These are phyloP conservation scores for Hypoxylon sp. DNA, from an alignment of 2,329 filamentous ascomycete genomes.

Conservation along the genomic window DNA sequence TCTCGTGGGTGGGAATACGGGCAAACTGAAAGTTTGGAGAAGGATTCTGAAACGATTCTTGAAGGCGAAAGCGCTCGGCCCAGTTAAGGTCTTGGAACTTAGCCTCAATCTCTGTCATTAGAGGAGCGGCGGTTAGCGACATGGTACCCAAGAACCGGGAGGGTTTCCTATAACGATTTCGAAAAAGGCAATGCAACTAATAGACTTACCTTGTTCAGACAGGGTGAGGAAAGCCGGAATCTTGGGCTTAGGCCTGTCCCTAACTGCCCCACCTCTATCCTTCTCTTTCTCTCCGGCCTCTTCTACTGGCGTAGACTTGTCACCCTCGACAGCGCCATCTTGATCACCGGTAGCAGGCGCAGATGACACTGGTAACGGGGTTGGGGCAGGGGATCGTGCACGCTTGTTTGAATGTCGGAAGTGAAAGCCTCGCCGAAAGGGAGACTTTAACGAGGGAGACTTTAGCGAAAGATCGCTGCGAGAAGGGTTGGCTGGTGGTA, in stretches of 20 bases:
- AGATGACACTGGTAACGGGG: slow-evolving; percentile 45
- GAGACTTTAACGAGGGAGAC: slow-evolving; percentile 56
- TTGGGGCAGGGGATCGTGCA: slow-evolving; percentile 59
- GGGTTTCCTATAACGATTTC: no score
- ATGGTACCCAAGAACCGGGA: background rate
- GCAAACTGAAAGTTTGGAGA: slow-evolving; percentile 60
- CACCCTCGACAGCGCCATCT: slow-evolving; percentile 54
- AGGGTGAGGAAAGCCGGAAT: slow-evolving; percentile 69
- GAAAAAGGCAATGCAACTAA: background rate
- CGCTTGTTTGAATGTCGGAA: slow-evolving; percentile 64
- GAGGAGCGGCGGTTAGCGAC: slow-evolving; percentile 27
- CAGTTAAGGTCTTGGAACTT: slow-evolving; percentile 69
- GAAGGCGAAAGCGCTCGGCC: slow-evolving; percentile 66
- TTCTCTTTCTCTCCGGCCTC: slow-evolving; percentile 51
- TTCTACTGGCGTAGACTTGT: slow-evolving; percentile 36
- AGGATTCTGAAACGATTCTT: slow-evolving; percentile 58
- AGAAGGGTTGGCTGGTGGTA: slow-evolving; percentile 50
- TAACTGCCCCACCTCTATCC: slow-evolving; percentile 46
- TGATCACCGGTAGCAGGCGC: slow-evolving; percentile 55
- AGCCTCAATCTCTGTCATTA: slow-evolving; percentile 61
- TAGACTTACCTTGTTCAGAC: slow-evolving; percentile 62
- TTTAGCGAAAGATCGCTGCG: slow-evolving; percentile 43
- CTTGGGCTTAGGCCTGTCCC: slow-evolving; percentile 46
- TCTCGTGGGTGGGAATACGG: slow-evolving; percentile 69
- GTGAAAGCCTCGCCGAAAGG: slow-evolving; percentile 62